Percentiles rank a stretch among this genome's conserved stretches.
These are phyloP conservation scores for Stereocaulon alpinum DNA, from an alignment of 495 filamentous ascomycete genomes.

Conservation along the genomic window DNA sequence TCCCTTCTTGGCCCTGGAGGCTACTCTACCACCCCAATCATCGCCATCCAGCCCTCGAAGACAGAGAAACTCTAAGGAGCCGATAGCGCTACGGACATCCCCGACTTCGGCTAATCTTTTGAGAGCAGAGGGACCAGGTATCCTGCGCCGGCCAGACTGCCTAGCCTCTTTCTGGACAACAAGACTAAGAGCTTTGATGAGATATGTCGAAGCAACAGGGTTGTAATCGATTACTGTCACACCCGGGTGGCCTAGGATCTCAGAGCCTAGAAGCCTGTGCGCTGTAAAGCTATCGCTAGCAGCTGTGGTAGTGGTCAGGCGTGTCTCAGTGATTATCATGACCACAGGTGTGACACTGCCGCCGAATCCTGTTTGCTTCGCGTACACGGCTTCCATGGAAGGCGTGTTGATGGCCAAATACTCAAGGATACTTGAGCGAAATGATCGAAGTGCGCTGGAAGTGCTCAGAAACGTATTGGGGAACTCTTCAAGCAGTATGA, in stretches of 20 bases:
- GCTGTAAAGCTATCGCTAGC: constrained; percentile 81
- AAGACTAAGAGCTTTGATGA: constrained; percentile 70
- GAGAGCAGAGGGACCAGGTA: constrained; percentile 61
- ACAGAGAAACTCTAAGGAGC: constrained; percentile 82
- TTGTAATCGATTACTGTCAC: constrained; percentile 82
- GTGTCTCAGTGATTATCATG: constrained; percentile 82
- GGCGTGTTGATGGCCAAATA: constrained; percentile 56
- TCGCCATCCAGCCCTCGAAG: constrained; percentile 59
- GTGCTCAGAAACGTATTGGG: constrained; percentile 67
- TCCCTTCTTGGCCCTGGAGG: constrained; percentile 46
- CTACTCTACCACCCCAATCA: constrained; percentile 57
- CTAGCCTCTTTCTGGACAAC: constrained; percentile 72
- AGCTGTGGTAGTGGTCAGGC: constrained; percentile 62
- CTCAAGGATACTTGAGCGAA: constrained; percentile 62
- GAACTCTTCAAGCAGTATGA: constrained; percentile 91
- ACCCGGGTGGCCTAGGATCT: constrained; percentile 67
- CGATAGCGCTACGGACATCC: constrained; percentile 84
- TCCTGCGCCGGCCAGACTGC: constrained; percentile 52
- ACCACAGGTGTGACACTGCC: constrained; percentile 57
- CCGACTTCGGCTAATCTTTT: constrained; percentile 70
- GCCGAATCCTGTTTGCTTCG: neutral
- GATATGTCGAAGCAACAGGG: constrained; percentile 73
- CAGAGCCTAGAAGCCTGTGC: constrained; percentile 74
- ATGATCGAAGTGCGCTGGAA: constrained; percentile 56
- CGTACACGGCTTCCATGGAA: constrained; percentile 29